These are phyloP conservation scores for Striga asiatica DNA, from an alignment of 257 asterid genomes.

Conservation along the genomic window DNA sequence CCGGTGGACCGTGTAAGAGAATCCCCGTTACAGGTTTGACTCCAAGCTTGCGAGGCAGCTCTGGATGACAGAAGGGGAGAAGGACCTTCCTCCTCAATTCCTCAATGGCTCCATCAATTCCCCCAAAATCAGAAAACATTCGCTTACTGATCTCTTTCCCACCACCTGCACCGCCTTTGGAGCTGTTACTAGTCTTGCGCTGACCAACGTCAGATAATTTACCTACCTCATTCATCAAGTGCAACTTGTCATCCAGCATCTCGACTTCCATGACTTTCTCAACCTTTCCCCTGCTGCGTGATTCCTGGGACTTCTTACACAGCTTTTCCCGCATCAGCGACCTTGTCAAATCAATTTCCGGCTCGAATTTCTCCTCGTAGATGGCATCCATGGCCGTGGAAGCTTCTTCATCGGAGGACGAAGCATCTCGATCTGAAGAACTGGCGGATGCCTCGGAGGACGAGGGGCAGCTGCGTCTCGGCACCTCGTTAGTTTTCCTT, in stretches of 20 bases:
- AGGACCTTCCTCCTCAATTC: slow-evolving; percentile 67
- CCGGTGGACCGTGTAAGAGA: slow-evolving; percentile 88
- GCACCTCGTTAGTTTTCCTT: slow-evolving; percentile 22
- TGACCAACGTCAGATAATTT: slow-evolving; percentile 13
- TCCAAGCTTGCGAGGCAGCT: slow-evolving; percentile 44
- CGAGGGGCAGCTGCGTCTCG: slow-evolving; percentile 21
- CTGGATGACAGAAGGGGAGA: slow-evolving; percentile 59
- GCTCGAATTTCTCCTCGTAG: slow-evolving; percentile 45
- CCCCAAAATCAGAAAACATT: slow-evolving; percentile 80
- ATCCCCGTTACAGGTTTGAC: slow-evolving; percentile 72
- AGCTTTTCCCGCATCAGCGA: slow-evolving; percentile 48
- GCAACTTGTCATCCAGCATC: slow-evolving; percentile 27
- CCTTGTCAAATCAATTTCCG: slow-evolving; percentile 58
- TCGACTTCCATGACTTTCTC: slow-evolving; percentile 29
- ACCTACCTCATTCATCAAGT: slow-evolving; percentile 25
- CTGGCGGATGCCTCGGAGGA: slow-evolving; percentile 30
- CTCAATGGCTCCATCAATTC: slow-evolving; percentile 54
- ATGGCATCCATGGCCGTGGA: slow-evolving; percentile 50
- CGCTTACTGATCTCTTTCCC: slow-evolving; percentile 24
- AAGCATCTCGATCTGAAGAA: slow-evolving; percentile 19
- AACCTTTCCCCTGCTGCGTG: slow-evolving; percentile 9
- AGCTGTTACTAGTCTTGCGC: slow-evolving; percentile 1
- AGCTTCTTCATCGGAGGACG: slow-evolving; percentile 29
- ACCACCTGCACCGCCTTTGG: background rate
- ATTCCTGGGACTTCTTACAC: slow-evolving; percentile 23